Percentiles rank a stretch among this genome's conserved stretches.
These are phyloP conservation scores for Vaccinium vitisidaea DNA, from an alignment of 148 eudicot species.

Conservation along the genomic window DNA sequence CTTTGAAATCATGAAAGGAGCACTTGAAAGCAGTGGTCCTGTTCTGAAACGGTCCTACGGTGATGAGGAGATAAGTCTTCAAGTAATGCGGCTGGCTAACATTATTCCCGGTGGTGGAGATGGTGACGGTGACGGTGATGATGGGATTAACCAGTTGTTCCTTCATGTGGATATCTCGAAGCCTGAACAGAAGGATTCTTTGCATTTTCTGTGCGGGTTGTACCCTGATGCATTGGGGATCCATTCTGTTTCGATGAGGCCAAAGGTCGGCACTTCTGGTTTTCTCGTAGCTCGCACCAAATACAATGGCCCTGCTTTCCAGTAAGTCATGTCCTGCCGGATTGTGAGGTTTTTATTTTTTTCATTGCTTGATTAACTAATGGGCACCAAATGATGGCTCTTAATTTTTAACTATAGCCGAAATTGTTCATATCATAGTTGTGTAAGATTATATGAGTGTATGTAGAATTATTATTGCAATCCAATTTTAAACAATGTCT, in stretches of 20 bases:
- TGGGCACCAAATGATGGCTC: background rate
- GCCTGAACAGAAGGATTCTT: slow-evolving; percentile 48
- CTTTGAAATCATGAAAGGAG: slow-evolving; percentile 68
- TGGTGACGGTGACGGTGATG: slow-evolving; percentile 37
- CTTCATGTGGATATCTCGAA: slow-evolving; percentile 77
- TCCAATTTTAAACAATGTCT: background rate
- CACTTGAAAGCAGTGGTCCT: slow-evolving; percentile 68
- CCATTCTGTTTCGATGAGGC: slow-evolving; percentile 83
- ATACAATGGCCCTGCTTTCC: slow-evolving; percentile 69
- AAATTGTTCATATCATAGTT: background rate
- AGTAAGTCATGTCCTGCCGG: slow-evolving; percentile 46
- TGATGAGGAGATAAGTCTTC: slow-evolving; percentile 71
- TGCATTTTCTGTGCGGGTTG: slow-evolving; percentile 86
- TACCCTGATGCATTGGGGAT: slow-evolving; percentile 94
- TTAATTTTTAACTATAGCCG: background rate
- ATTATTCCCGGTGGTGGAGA: slow-evolving; percentile 42
- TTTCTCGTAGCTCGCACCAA: slow-evolving; percentile 39
- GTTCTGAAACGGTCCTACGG: slow-evolving; percentile 56
- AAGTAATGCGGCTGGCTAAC: slow-evolving; percentile 77
- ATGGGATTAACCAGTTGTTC: slow-evolving; percentile 74
- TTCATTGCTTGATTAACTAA: background rate
- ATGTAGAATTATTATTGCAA: background rate
- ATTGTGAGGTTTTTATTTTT: background rate
- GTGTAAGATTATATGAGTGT: background rate
- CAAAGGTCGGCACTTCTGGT: slow-evolving; percentile 49